Percentiles rank a stretch among this genome's conserved stretches.
phyloP scores from a whole-genome alignment of 139 green algal species.

The Gonium pectorale region DNA sequence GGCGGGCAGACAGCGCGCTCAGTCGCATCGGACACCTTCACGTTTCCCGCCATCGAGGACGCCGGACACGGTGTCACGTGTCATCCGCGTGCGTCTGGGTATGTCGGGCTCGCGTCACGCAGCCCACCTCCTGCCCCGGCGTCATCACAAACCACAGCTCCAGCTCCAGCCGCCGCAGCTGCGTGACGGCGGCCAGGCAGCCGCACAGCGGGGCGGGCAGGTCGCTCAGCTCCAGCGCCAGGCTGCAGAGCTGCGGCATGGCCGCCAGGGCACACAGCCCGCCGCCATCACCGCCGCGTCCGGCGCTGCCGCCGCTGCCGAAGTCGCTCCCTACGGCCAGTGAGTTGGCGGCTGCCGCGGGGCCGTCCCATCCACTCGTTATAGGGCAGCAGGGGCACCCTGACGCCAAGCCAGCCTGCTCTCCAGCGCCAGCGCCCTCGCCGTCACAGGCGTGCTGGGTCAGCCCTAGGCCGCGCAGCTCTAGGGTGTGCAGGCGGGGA shows the following conservation, averaged over 20 bases:
- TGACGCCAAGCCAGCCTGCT: no score
- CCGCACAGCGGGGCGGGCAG: not conserved
- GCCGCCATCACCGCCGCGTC: no score
- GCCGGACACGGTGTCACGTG: no score
- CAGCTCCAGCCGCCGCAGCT: slow-evolving; percentile 6
- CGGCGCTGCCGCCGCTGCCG: not conserved
- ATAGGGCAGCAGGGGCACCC: no score
- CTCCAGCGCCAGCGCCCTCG: no score
- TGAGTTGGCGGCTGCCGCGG: no score
- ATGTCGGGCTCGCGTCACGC: not conserved
- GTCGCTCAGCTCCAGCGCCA: not conserved
- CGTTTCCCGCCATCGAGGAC: no score
- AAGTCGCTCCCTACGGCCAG: no score
- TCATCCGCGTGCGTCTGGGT: not conserved
- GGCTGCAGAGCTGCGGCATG: not conserved
- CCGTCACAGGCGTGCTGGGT: no score
- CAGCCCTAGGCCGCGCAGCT: slow-evolving; percentile 6
- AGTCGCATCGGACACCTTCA: no score
- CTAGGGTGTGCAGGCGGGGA: not conserved
- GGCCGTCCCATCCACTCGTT: no score
- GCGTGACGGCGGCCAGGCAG: not conserved
- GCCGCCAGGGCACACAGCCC: not conserved
- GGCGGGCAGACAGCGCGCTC: no score
- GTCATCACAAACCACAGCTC: slow-evolving; percentile 21
- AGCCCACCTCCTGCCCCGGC: not conserved